Evolutionary conservation across 2,329 filamentous ascomycete species (phyloP).

Genomic region (Exophiala xenobiotica): DNA sequence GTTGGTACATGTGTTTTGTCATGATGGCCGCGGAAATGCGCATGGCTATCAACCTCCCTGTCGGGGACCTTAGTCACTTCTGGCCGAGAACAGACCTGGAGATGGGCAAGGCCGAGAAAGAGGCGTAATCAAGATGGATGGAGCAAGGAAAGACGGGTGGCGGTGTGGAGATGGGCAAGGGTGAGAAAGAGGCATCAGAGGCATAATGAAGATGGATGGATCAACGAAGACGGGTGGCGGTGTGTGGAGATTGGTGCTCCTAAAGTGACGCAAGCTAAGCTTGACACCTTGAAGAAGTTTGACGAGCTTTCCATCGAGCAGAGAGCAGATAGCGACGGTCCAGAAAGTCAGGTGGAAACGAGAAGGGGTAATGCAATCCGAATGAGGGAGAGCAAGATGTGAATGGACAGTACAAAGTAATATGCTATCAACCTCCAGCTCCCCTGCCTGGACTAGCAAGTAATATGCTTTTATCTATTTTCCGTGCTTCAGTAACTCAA

Average conservation of each 20-base stretch:
- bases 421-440: too few species aligned
- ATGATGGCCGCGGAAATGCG: conserved; percentile 31
- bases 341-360: too few species aligned
- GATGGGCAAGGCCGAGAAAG: conserved; percentile 24
- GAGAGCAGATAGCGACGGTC: too few species aligned
- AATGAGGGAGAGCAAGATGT: too few species aligned
- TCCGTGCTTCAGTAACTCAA: too few species aligned
- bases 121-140: conserved; percentile 15
- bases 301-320: too few species aligned
- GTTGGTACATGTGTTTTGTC: conserved; percentile 30
- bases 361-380: too few species aligned
- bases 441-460: too few species aligned
- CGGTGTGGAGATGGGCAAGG: neutral
- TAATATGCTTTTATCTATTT: too few species aligned
- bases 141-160: neutral
- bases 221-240: neutral
- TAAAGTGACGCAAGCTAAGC: neutral
- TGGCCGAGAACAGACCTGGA: conserved; percentile 27
- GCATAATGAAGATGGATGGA: neutral
- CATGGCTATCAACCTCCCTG: conserved; percentile 25
- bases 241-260: neutral
- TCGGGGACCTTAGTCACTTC: conserved; percentile 29
- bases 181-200: neutral
- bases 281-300: too few species aligned
- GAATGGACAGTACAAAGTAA: too few species aligned